These are phyloP conservation scores for Westerdykella ornata DNA, from an alignment of 2,329 filamentous ascomycete species.

Conservation along the genomic window DNA sequence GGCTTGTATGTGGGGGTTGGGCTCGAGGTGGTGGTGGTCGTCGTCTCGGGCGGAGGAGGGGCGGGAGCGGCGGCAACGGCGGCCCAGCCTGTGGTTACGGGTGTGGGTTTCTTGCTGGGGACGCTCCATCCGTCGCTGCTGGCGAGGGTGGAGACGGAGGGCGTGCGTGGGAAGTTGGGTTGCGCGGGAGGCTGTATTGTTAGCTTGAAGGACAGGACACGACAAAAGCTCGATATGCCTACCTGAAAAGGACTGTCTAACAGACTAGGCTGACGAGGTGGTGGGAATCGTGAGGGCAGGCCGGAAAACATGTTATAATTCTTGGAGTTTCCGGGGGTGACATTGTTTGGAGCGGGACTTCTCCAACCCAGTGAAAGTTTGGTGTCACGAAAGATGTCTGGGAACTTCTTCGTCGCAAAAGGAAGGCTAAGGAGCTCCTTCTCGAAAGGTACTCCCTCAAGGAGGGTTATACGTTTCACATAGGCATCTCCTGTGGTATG, in stretches of 20 bases:
- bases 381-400: conserved; percentile 48
- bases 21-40: too few species aligned
- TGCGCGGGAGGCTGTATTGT: too few species aligned
- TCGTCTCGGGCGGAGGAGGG: conserved; percentile 18
- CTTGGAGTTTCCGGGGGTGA: not conserved
- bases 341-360: not conserved
- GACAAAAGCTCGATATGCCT: conserved; percentile 4
- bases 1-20: conserved; percentile 8
- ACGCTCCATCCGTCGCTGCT: conserved; percentile 12
- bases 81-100: conserved; percentile 23
- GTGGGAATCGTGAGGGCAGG: conserved; percentile 23
- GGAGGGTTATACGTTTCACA: conserved; percentile 46
- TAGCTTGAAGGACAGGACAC: too few species aligned
- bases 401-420: conserved; percentile 47
- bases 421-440: conserved; percentile 47
- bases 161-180: conserved; percentile 12
- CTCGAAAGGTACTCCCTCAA: conserved; percentile 53
- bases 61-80: conserved; percentile 30
- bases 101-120: conserved; percentile 7
- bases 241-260: conserved; percentile 17
- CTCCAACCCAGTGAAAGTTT: conserved; percentile 35
- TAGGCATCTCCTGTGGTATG: conserved; percentile 41
- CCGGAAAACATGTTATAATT: conserved; percentile 17
- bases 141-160: conserved; percentile 26
- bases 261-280: conserved; percentile 6